Percentiles rank a stretch among this genome's conserved stretches.
phyloP scores from a whole-genome alignment of 2,329 filamentous ascomycete genomes.

The Fusarium floridanum region DNA sequence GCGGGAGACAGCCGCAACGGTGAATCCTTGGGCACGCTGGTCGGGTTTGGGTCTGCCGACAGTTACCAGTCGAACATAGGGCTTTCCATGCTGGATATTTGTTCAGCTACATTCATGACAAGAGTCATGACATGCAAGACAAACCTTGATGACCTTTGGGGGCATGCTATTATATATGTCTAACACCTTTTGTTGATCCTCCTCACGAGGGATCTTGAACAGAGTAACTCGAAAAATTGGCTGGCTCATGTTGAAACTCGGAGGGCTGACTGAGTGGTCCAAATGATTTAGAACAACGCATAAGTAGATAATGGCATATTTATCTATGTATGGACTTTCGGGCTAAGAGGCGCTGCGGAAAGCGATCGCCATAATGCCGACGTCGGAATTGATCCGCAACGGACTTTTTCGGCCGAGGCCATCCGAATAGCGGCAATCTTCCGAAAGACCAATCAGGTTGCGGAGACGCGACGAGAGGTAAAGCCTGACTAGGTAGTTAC shows the following conservation, averaged over 20 bases:
- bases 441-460: neutral
- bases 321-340: neutral
- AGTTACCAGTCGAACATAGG: neutral
- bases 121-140: neutral
- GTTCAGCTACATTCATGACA: neutral
- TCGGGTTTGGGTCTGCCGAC: neutral
- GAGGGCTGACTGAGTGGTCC: accelerated
- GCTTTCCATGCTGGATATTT: neutral
- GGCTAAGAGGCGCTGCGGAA: neutral
- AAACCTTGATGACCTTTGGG: neutral
- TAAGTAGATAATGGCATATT: neutral
- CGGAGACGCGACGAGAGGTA: no score
- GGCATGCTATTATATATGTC: neutral
- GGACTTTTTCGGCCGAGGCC: neutral
- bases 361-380: no score
- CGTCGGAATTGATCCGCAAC: neutral
- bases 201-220: neutral
- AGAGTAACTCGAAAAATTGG: neutral
- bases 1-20: neutral
- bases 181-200: neutral
- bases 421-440: neutral
- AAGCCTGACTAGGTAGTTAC: no score
- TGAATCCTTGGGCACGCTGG: neutral
- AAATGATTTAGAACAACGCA: no score
- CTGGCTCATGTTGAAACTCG: neutral